These are phyloP conservation scores for Auriscalpium orientale DNA, from an alignment of 768 basidiomycete species.

Conservation along the genomic window DNA sequence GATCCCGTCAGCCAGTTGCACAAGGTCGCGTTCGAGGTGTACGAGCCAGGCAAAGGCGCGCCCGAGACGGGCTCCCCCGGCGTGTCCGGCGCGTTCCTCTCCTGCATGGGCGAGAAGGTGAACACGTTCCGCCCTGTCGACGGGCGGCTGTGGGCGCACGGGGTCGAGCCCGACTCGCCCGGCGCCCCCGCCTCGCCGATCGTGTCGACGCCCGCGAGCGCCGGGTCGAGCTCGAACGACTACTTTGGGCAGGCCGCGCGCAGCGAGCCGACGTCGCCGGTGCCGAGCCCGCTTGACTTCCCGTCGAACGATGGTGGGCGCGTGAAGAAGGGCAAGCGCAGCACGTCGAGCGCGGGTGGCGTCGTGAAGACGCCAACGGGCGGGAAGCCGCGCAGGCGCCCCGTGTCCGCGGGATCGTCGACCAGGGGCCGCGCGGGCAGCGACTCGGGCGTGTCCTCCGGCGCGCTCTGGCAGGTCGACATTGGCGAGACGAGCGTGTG, in stretches of 20 bases:
- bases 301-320: constrained; percentile 78
- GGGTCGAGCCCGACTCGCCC: constrained; percentile 31
- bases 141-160: constrained; percentile 58
- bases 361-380: constrained; percentile 44
- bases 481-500: constrained; percentile 92
- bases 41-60: constrained; percentile 57
- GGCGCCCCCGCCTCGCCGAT: constrained; percentile 64
- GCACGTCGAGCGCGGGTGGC: constrained; percentile 64
- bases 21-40: constrained; percentile 92
- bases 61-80: constrained; percentile 78
- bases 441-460: constrained; percentile 65
- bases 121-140: constrained; percentile 85
- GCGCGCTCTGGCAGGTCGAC: constrained; percentile 82
- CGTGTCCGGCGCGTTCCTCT: constrained; percentile 72
- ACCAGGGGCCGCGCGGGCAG: constrained; percentile 50
- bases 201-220: constrained; percentile 47
- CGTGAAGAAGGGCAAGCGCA: constrained; percentile 73
- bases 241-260: constrained; percentile 52
- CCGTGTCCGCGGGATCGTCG: constrained; percentile 54
- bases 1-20: constrained; percentile 94
- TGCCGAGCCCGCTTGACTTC: constrained; percentile 51
- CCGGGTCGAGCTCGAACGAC: constrained; percentile 41
- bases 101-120: constrained; percentile 90
- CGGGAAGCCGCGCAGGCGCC: constrained; percentile 57
- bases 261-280: constrained; percentile 63